These are phyloP conservation scores for Salix udensis DNA, from an alignment of 345 rosid species.

Conservation along the genomic window DNA sequence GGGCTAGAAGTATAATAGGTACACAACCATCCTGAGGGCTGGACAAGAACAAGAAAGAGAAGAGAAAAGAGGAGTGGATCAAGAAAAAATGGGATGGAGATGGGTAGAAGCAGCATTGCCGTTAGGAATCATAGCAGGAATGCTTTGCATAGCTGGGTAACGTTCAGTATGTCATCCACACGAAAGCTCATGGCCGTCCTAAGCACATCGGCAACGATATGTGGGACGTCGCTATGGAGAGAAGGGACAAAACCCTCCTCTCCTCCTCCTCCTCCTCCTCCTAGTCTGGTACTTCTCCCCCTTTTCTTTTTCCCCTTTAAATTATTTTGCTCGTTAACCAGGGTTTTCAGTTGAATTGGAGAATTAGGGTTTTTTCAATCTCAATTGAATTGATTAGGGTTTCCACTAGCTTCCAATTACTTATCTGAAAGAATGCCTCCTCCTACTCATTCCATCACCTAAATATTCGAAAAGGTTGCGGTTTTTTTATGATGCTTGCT, in stretches of 20 bases:
- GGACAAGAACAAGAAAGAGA: neutral
- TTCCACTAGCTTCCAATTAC: too few relatives aligned
- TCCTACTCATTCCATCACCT: too few relatives aligned
- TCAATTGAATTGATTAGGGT: too few relatives aligned
- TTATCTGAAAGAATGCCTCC: too few relatives aligned
- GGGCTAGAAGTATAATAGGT: neutral
- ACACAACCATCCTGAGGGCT: neutral
- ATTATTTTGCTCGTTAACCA: neutral
- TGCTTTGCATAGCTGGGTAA: constrained; percentile 89
- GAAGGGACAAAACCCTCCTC: constrained; percentile 85
- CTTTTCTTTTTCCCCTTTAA: neutral
- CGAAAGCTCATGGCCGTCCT: constrained; percentile 89
- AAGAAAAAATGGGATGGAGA: constrained; percentile 48
- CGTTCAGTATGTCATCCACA: constrained; percentile 86
- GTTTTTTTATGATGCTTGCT: too few relatives aligned
- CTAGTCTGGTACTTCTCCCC: constrained; percentile 8
- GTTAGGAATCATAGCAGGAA: constrained; percentile 89
- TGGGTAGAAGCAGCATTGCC: constrained; percentile 87
- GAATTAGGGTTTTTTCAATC: neutral
- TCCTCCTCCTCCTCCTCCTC: constrained; percentile 41
- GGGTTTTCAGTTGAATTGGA: neutral
- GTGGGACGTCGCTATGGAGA: constrained; percentile 96
- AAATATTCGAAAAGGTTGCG: too few relatives aligned
- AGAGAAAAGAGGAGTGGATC: neutral
- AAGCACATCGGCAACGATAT: constrained; percentile 87